Percentiles rank a stretch among this genome's conserved stretches.
These are phyloP conservation scores for Penicillium sp. DNA, from an alignment of 2,329 filamentous ascomycete species.

Conservation along the genomic window DNA sequence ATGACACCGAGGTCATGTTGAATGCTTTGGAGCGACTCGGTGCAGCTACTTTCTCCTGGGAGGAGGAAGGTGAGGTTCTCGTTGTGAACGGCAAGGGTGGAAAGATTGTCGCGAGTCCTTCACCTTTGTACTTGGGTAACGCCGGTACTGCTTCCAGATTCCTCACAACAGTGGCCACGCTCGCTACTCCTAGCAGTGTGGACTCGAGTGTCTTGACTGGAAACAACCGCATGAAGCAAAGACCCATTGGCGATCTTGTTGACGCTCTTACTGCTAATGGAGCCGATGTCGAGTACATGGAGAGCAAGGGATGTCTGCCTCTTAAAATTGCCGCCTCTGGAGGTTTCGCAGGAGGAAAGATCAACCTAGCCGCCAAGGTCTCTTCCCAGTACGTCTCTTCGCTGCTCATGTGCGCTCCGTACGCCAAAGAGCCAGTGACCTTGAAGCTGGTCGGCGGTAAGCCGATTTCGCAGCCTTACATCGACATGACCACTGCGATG, in stretches of 20 bases:
- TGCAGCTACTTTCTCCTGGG: slow-evolving; percentile 88
- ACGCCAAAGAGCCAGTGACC: slow-evolving; percentile 90
- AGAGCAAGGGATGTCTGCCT: slow-evolving; percentile 78
- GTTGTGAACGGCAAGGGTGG: slow-evolving; percentile 91
- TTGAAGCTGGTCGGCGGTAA: slow-evolving; percentile 91
- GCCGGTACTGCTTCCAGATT: slow-evolving; percentile 95
- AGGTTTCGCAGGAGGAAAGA: slow-evolving; percentile 80
- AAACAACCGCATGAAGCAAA: slow-evolving; percentile 92
- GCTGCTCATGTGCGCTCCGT: slow-evolving; percentile 93
- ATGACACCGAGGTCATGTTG: slow-evolving; percentile 96
- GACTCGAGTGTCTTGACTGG: slow-evolving; percentile 80
- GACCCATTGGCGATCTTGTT: slow-evolving; percentile 89
- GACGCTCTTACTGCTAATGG: slow-evolving; percentile 86
- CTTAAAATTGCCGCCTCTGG: slow-evolving; percentile 77
- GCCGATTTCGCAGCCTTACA: slow-evolving; percentile 94
- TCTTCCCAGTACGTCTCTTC: slow-evolving; percentile 99
- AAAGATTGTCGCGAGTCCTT: slow-evolving; percentile 69
- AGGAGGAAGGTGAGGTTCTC: slow-evolving; percentile 87
- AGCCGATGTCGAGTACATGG: slow-evolving; percentile 81
- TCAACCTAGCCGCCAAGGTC: slow-evolving; percentile 89
- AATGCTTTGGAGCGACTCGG: slow-evolving; percentile 82
- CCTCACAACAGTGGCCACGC: slow-evolving; percentile 83
- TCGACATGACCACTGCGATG: slow-evolving; percentile 98
- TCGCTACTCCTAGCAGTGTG: slow-evolving; percentile 66
- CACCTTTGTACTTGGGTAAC: slow-evolving; percentile 88